Evolutionary conservation across 768 basidiomycete genomes (phyloP).

Genomic region (Pleurotus giganteus): DNA sequence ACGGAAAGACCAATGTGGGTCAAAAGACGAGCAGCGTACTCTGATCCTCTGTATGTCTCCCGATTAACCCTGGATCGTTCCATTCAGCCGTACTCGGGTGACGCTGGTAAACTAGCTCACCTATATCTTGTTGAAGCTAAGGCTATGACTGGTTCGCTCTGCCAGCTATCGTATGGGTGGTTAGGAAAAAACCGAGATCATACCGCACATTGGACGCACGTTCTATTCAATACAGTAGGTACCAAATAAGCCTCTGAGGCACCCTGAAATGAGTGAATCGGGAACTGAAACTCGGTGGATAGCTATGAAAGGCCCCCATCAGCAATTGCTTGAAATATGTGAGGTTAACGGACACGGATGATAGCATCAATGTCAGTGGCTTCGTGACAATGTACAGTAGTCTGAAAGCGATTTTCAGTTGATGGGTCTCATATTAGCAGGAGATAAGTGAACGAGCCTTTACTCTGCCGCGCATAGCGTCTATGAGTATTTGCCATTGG

Average conservation of each 20-base stretch:
- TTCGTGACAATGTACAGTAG: conserved; percentile 70
- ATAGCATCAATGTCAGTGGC: conserved; percentile 70
- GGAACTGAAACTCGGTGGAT: conserved; percentile 88
- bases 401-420: conserved; percentile 29
- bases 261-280: conserved; percentile 79
- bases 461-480: conserved; percentile 83
- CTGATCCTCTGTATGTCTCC: conserved; percentile 68
- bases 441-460: conserved; percentile 44
- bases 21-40: conserved; percentile 75
- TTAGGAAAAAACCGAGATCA: too few species aligned
- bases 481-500: conserved; percentile 76
- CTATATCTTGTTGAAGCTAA: conserved; percentile 68
- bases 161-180: background rate
- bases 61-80: conserved; percentile 36
- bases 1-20: conserved; percentile 70
- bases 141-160: conserved; percentile 61
- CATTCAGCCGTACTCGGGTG: background rate
- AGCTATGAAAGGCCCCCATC: conserved; percentile 42
- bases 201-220: conserved; percentile 42
- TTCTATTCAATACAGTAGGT: conserved; percentile 73
- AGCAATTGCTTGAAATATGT: background rate
- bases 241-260: conserved; percentile 92
- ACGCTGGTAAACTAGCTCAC: background rate
- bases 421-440: background rate
- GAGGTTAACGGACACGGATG: conserved; percentile 49